Conservation (phyloP, 257 asterid species). For the Schizonepeta tenuifolia region DNA sequence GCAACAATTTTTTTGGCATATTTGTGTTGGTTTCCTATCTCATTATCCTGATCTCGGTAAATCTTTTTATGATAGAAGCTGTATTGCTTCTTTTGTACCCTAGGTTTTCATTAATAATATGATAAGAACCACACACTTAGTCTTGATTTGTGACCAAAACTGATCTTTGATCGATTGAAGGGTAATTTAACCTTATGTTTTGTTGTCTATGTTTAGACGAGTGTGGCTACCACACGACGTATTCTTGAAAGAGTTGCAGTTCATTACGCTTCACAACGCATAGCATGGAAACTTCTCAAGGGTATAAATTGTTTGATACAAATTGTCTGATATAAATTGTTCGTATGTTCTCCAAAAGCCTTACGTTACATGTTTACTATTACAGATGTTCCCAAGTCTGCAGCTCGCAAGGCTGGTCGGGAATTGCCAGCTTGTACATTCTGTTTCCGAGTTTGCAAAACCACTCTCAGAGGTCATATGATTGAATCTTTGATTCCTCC, state of each 20-base stretch:
- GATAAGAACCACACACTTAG: not conserved
- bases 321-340: not conserved
- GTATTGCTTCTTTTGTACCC: not conserved
- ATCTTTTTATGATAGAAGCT: not conserved
- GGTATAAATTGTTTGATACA: slow-evolving; percentile 47
- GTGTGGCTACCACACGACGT: slow-evolving; percentile 80
- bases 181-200: slow-evolving; percentile 17
- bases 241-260: slow-evolving; percentile 85
- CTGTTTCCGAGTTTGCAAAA: slow-evolving; percentile 60
- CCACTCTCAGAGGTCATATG: slow-evolving; percentile 82
- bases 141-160: not conserved
- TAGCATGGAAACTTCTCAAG: slow-evolving; percentile 98
- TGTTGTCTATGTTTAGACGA: slow-evolving; percentile 50
- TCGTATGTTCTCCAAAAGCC: not conserved
- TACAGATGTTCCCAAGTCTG: slow-evolving; percentile 88
- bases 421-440: slow-evolving; percentile 60
- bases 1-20: not conserved
- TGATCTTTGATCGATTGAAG: not conserved
- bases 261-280: slow-evolving; percentile 75
- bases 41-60: not conserved
- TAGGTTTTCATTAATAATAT: not conserved
- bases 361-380: slow-evolving; percentile 14
- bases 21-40: not conserved
- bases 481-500: not conserved
- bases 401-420: slow-evolving; percentile 83